Evolutionary conservation across 805 yeast genomes (phyloP), one percentile per base, ranked within the genome.

Genomic region (Tetrapisispora arboricola): DNA sequence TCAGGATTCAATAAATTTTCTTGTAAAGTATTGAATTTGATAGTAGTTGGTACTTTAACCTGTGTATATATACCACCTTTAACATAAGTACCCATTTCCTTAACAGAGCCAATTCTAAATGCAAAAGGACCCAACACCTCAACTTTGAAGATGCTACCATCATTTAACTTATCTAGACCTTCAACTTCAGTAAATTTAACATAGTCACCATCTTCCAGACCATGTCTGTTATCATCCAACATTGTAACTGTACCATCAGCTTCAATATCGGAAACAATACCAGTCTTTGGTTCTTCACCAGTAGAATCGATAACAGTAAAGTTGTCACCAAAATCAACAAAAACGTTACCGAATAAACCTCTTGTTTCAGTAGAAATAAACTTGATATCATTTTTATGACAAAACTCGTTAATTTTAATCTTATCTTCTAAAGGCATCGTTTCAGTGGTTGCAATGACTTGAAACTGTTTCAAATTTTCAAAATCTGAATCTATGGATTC

Each of bases 81-180:
- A 39, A 67, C 61, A 57, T 86, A 92, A 2, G 68, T 61, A 18
- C 88, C 95, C 43, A 75, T 68, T 41, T 76, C 72, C 18, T 66
- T 54, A 0, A 72, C 69, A 18, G 65, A 57, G 13, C 73, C 76
- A 44, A 90, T 76, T 57, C 76, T 78, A 70, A 84, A 92, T 2
- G 96, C 94, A 58, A 75, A 87, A n/a, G 98, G 98, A 13, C 97
- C 98, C 45, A 83, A 70, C 1, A 87, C 96, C 56, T 78, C 81
- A 40, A 92, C 75, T 57, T 83, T 81, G 58, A 70, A 77, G 13
- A 86, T 73, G 42, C 72, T 65, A 5, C 90, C 94, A 50, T 78
- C 79, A 59, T 88, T 84, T 47, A 86, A 66, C 47, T 71, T 71
- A 9, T 73, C 78, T 57, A 86, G 69, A 30, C 97, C 97, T 55